phyloP scores from a whole-genome alignment of 306 rosid genomes.

The Albizia julibrissin region DNA sequence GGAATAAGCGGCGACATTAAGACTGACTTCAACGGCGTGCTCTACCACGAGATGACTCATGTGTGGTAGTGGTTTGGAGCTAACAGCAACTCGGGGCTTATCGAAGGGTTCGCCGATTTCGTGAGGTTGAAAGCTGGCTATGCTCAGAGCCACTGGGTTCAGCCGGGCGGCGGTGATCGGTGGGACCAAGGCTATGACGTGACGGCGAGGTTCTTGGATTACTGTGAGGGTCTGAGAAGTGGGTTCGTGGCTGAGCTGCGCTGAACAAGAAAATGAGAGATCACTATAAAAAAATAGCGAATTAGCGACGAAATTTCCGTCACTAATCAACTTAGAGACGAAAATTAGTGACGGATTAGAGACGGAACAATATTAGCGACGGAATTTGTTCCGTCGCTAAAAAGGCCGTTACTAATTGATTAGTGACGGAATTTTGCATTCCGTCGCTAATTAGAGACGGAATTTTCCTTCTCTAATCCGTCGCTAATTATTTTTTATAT shows the following conservation, averaged over 20 bases:
- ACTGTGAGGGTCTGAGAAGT: constrained; percentile 32
- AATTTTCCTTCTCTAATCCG: too few species aligned
- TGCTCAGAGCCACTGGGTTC: constrained; percentile 36
- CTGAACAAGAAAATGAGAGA: constrained; percentile 5
- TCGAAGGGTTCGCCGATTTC: constrained; percentile 50
- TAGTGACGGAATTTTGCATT: too few species aligned
- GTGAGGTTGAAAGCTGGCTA: constrained; percentile 49
- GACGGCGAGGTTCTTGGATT: constrained; percentile 47
- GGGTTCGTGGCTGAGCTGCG: constrained; percentile 49
- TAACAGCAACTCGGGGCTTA: background rate
- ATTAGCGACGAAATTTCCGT: too few species aligned
- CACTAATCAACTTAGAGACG: too few species aligned
- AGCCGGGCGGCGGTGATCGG: constrained; percentile 22
- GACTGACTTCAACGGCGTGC: constrained; percentile 35
- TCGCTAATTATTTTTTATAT: too few species aligned
- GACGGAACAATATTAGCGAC: too few species aligned
- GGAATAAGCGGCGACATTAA: constrained; percentile 36
- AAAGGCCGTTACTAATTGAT: too few species aligned
- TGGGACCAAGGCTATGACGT: constrained; percentile 49
- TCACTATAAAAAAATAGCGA: too few species aligned
- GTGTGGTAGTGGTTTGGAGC: background rate
- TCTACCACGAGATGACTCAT: constrained; percentile 29
- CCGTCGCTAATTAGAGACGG: too few species aligned
- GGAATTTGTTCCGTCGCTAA: too few species aligned
- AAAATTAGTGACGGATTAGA: too few species aligned